Evolutionary conservation across 768 basidiomycete species (phyloP).

Genomic region (Ramaria sp.): DNA sequence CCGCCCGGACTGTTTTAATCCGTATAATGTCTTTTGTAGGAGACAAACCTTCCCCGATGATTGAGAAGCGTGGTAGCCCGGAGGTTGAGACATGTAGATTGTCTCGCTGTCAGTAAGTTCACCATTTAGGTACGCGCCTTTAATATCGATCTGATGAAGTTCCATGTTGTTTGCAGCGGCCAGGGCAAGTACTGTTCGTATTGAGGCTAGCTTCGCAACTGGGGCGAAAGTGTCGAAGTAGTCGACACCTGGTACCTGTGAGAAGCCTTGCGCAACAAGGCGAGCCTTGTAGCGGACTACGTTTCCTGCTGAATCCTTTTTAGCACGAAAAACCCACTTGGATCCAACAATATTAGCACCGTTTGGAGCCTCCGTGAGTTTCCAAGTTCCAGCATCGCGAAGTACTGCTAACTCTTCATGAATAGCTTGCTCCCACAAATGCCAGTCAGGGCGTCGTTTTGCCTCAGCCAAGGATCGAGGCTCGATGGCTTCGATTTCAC

Average conservation of each 20-base stretch:
- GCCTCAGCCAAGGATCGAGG: conserved; percentile 13
- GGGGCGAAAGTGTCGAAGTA: conserved; percentile 16
- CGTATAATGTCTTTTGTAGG: conserved; percentile 22
- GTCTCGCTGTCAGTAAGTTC: conserved; percentile 18
- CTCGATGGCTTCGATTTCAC: conserved; percentile 7
- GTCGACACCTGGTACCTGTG: conserved; percentile 28
- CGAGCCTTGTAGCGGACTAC: conserved; percentile 24
- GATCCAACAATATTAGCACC: conserved; percentile 16
- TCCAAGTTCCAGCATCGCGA: conserved; percentile 11
- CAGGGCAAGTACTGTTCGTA: conserved; percentile 26
- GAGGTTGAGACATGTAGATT: conserved; percentile 26
- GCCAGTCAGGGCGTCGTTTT: conserved; percentile 18
- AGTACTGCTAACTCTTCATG: conserved; percentile 15
- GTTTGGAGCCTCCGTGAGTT: conserved; percentile 15
- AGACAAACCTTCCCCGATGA: conserved; percentile 13
- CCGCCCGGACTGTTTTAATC: conserved; percentile 25
- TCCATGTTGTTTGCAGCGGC: conserved; percentile 25
- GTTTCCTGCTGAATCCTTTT: conserved; percentile 17
- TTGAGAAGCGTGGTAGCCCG: conserved; percentile 17
- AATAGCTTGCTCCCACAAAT: conserved; percentile 16
- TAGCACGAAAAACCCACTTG: conserved; percentile 20
- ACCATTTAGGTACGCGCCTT: conserved; percentile 30
- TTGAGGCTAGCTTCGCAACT: conserved; percentile 14
- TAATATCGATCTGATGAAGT: conserved; percentile 31
- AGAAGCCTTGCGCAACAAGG: no score